These are phyloP conservation scores for Solanum megistacrolobum DNA, from an alignment of 257 asterid species.

Conservation along the genomic window DNA sequence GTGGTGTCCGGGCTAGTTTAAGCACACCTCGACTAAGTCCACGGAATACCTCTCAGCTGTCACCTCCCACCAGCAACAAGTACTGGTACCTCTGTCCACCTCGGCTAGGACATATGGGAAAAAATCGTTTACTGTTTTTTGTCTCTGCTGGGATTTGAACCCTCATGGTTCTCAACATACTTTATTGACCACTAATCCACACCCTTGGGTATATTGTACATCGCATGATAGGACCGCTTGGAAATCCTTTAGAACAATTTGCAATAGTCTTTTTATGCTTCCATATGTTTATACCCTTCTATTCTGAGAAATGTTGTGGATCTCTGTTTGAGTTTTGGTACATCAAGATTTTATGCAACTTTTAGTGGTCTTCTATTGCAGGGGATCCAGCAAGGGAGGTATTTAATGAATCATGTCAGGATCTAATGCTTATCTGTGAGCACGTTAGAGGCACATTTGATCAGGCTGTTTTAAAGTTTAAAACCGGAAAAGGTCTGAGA, in stretches of 20 bases:
- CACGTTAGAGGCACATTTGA: conserved; percentile 62
- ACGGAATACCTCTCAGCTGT: neutral
- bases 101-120: neutral
- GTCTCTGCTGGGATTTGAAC: neutral
- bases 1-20: neutral
- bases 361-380: conserved; percentile 10
- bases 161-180: neutral
- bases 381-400: conserved; percentile 86
- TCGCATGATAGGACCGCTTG: neutral
- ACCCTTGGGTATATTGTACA: neutral
- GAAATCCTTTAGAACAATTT: neutral
- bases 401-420: conserved; percentile 73
- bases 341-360: neutral
- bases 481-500: conserved; percentile 19
- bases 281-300: neutral
- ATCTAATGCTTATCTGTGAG: conserved; percentile 63
- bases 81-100: neutral
- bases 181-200: neutral
- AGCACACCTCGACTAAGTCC: neutral
- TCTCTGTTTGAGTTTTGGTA: neutral
- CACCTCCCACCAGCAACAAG: neutral
- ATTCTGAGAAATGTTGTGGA: neutral
- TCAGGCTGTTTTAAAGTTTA: conserved; percentile 52
- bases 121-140: neutral
- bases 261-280: neutral